phyloP scores from a whole-genome alignment of 257 asterid species.

The Nicotiana tabacum region DNA sequence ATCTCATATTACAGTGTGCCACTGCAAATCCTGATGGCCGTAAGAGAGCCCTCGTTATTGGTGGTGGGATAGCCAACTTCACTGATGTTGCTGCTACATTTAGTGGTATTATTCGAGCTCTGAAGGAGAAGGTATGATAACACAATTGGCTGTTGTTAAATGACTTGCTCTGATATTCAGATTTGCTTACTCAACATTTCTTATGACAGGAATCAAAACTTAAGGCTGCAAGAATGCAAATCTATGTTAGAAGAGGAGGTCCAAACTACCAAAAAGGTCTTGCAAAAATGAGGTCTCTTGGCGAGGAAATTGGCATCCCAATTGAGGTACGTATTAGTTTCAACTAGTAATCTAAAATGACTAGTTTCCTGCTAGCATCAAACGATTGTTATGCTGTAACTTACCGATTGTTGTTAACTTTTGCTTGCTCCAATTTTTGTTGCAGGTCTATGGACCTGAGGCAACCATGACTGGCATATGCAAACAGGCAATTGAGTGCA shows the following conservation, averaged over 20 bases:
- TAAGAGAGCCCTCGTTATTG: conserved; percentile 84
- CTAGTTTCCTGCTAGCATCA: neutral
- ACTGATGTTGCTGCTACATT: conserved; percentile 94
- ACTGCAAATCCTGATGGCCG: conserved; percentile 88
- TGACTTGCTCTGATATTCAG: neutral
- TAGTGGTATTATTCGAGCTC: conserved; percentile 86
- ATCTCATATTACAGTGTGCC: conserved; percentile 59
- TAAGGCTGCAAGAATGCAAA: conserved; percentile 81
- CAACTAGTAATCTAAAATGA: neutral
- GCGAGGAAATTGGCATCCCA: conserved; percentile 87
- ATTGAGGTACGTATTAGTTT: conserved; percentile 53
- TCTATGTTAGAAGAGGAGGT: conserved; percentile 90
- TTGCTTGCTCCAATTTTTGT: neutral
- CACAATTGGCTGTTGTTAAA: neutral
- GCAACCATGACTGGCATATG: conserved; percentile 97
- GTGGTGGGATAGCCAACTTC: conserved; percentile 96
- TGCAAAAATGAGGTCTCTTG: conserved; percentile 82
- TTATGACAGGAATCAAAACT: conserved; percentile 73
- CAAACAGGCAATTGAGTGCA: conserved; percentile 94
- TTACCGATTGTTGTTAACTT: neutral
- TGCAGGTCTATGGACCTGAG: conserved; percentile 92
- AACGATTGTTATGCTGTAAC: neutral
- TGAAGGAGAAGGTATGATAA: conserved; percentile 67
- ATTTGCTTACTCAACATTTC: neutral
- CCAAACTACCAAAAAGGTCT: conserved; percentile 95